Percentiles rank a stretch among this genome's conserved stretches.
Evolutionary conservation across 306 rosid species (phyloP).

Genomic region (Leucaena leucocephala): DNA sequence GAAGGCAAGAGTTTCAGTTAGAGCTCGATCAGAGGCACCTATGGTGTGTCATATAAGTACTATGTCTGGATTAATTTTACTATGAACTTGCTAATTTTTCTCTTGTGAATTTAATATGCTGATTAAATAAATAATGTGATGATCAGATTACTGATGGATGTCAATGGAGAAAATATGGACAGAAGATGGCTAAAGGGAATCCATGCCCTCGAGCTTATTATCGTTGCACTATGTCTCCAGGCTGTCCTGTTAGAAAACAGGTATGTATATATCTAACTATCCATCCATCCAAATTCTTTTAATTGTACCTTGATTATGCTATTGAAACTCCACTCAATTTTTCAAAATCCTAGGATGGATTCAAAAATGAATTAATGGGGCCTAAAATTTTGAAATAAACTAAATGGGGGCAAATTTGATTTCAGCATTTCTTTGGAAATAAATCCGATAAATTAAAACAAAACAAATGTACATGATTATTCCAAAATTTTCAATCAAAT

Average conservation of each 20-base stretch:
- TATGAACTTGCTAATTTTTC: not conserved
- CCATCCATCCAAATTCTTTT: too few species aligned
- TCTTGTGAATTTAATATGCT: not conserved
- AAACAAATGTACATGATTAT: too few species aligned
- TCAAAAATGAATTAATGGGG: too few species aligned
- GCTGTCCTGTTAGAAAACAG: slow-evolving; percentile 93
- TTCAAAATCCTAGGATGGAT: too few species aligned
- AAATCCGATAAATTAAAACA: too few species aligned
- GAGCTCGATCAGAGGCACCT: slow-evolving; percentile 79
- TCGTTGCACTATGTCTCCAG: slow-evolving; percentile 75
- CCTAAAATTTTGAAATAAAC: too few species aligned
- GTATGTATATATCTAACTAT: slow-evolving; percentile 29
- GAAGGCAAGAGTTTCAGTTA: slow-evolving; percentile 79
- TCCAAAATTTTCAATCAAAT: too few species aligned
- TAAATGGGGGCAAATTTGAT: too few species aligned
- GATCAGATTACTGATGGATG: slow-evolving; percentile 83
- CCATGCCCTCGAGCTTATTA: slow-evolving; percentile 95
- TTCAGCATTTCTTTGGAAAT: too few species aligned
- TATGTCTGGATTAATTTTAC: not conserved
- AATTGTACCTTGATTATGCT: too few species aligned
- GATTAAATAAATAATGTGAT: slow-evolving; percentile 5
- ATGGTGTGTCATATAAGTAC: slow-evolving; percentile 45
- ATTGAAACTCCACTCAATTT: too few species aligned
- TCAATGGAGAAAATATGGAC: slow-evolving; percentile 97
- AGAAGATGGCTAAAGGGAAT: slow-evolving; percentile 89